Evolutionary conservation across 2,329 filamentous ascomycete genomes (phyloP).

Genomic region (Botrytis hyacinthi): DNA sequence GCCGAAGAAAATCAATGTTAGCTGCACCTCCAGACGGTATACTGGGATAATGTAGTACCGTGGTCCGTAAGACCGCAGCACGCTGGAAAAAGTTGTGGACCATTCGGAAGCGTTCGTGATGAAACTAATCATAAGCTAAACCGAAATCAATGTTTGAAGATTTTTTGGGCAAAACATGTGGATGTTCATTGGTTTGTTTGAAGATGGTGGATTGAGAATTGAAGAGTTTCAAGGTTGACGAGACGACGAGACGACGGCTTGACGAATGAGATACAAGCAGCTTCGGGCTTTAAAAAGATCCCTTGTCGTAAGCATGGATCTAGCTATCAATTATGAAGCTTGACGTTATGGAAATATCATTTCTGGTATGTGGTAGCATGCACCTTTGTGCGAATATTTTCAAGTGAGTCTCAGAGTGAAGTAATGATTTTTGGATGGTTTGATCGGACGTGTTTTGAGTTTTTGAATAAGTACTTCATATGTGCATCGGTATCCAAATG

Average conservation of each 20-base stretch:
- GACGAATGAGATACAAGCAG: background rate
- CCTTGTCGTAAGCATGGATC: background rate
- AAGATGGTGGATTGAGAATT: background rate
- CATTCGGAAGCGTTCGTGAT: background rate
- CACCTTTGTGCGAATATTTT: background rate
- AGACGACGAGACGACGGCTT: background rate
- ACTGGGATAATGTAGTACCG: background rate
- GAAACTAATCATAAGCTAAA: background rate
- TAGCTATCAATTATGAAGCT: background rate
- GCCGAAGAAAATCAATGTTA: background rate
- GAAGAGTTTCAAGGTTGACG: constrained; percentile 1
- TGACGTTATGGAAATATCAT: constrained; percentile 9
- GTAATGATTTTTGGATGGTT: background rate
- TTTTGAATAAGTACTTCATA: background rate
- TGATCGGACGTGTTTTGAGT: background rate
- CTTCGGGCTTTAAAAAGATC: background rate
- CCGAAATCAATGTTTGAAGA: background rate
- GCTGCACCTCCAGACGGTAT: background rate
- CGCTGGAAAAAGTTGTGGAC: background rate
- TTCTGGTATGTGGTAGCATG: background rate
- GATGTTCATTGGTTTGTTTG: constrained; percentile 3
- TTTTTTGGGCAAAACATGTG: background rate
- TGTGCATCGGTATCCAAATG: background rate
- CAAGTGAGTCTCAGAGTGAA: background rate
- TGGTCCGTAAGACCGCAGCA: background rate